Base-by-base conservation (phyloP, 1,139 yeast genomes). In the Diutina ranongensis region DNA sequence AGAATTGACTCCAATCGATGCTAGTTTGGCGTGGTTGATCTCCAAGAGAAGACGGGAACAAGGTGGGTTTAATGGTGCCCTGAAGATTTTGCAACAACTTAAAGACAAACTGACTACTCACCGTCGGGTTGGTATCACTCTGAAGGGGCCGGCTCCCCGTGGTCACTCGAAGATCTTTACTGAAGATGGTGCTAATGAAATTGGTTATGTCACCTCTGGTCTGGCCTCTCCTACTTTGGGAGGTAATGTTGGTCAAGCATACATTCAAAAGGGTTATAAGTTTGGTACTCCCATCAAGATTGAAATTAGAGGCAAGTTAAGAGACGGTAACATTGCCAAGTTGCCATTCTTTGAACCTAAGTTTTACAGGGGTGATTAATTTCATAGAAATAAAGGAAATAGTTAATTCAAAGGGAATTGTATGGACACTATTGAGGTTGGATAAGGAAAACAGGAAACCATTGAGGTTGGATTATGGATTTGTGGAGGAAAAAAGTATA, bases 161-260 rank as follows among this genome's bases (percentile, higher is more conserved):
- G 81, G 82, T 27, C 88, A 87, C n/a, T 71, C 78, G 52, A 78
- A 77, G 56, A 74, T 92, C 25, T 82, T 71, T 54, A 44, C 33
- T 22, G 55, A 56, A 9, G 72, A 64, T 34, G 72, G 72, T 12
- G n/a, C n/a, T 25, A 68, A 71, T 48, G 64, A 65, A 48, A 75
- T 89, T 44, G 97, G 98, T 20, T 64, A 62, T 45, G 80, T 89
- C 45, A 86, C 96, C 12, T 86, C 96, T 0, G 98, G 98, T 4
- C 80, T 92, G 49, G 82, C 92, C 49, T 83, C 95, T 10, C 98
- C 98, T 35, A 77, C 89, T 12, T 65, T 83, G 48, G 83, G 81
- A n/a, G 83, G 82, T 45, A 92, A 92, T 59, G 83, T 92, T 49
- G 97, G 95, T 21, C 96, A 89, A 74, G 96, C 84, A 5, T 92